These are phyloP conservation scores for Alternaria infectoria DNA, from an alignment of 2,329 filamentous ascomycete species.

Conservation along the genomic window DNA sequence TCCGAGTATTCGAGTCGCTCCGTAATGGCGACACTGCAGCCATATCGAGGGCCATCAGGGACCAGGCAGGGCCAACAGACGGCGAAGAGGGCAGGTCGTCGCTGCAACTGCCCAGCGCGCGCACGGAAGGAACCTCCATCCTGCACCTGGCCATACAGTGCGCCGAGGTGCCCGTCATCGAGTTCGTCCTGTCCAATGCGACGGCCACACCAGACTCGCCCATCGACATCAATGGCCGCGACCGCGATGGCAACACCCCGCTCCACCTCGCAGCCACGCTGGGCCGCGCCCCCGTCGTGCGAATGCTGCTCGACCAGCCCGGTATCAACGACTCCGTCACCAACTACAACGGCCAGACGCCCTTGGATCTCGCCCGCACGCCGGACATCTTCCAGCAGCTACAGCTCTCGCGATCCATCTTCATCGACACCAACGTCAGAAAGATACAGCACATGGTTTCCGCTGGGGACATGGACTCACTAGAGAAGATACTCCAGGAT, in stretches of 20 bases:
- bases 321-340: slow-evolving; percentile 86
- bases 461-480: slow-evolving; percentile 73
- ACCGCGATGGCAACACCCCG: slow-evolving; percentile 93
- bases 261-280: slow-evolving; percentile 86
- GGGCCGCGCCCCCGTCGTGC: slow-evolving; percentile 80
- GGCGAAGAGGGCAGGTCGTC: slow-evolving; percentile 62
- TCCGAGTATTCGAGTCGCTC: slow-evolving; percentile 90
- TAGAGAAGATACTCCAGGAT: slow-evolving; percentile 84
- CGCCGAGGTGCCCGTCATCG: slow-evolving; percentile 88
- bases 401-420: slow-evolving; percentile 87
- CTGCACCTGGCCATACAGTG: slow-evolving; percentile 95
- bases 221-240: slow-evolving; percentile 85
- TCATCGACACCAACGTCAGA: slow-evolving; percentile 83
- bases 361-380: slow-evolving; percentile 86
- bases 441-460: slow-evolving; percentile 82
- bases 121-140: slow-evolving; percentile 82
- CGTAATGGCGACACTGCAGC: slow-evolving; percentile 88
- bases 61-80: slow-evolving; percentile 57
- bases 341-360: slow-evolving; percentile 83
- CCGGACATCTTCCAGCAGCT: slow-evolving; percentile 96
- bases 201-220: slow-evolving; percentile 60
- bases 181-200: slow-evolving; percentile 82
- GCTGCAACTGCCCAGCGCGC: slow-evolving; percentile 46
- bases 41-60: slow-evolving; percentile 84
- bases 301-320: slow-evolving; percentile 79